phyloP scores from a whole-genome alignment of 192 early-diverging fungal species.

The Entomortierella parvispora region DNA sequence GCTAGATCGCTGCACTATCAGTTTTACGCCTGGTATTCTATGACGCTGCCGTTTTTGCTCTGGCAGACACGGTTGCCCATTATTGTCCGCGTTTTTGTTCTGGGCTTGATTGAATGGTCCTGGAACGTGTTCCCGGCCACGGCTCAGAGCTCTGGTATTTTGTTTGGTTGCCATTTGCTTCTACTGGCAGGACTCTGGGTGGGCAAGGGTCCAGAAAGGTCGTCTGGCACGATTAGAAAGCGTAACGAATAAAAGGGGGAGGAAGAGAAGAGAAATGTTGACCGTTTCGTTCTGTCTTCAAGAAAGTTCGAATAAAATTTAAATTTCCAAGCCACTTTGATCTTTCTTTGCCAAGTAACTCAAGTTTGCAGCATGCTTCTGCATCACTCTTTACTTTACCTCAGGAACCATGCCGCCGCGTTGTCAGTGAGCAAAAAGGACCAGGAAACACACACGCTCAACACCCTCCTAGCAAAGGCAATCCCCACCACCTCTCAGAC shows the following conservation, averaged over 20 bases:
- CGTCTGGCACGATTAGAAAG: not conserved
- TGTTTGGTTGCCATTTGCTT: constrained; percentile 33
- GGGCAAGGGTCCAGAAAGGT: constrained; percentile 13
- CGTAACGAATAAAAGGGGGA: not conserved
- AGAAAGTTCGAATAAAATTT: no score
- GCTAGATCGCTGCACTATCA: constrained; percentile 94
- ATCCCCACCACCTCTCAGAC: no score
- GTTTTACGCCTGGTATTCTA: constrained; percentile 96
- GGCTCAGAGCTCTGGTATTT: constrained; percentile 32
- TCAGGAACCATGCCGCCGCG: no score
- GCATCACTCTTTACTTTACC: no score
- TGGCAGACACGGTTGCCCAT: constrained; percentile 61
- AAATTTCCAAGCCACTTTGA: no score
- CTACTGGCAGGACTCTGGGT: constrained; percentile 50
- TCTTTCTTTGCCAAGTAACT: no score
- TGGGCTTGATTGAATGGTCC: constrained; percentile 71
- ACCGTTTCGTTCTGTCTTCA: no score
- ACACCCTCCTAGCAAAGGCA: no score
- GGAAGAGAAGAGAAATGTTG: not conserved
- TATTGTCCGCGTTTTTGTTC: constrained; percentile 27
- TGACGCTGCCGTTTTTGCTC: constrained; percentile 84
- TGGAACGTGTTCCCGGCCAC: constrained; percentile 95
- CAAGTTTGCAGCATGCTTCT: no score
- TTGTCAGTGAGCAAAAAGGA: no score
- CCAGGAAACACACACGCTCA: no score